Percentiles rank a stretch among this genome's conserved stretches.
Evolutionary conservation across 108 stramenopile genomes (phyloP).

Genomic region (Skeletonema menzelii): DNA sequence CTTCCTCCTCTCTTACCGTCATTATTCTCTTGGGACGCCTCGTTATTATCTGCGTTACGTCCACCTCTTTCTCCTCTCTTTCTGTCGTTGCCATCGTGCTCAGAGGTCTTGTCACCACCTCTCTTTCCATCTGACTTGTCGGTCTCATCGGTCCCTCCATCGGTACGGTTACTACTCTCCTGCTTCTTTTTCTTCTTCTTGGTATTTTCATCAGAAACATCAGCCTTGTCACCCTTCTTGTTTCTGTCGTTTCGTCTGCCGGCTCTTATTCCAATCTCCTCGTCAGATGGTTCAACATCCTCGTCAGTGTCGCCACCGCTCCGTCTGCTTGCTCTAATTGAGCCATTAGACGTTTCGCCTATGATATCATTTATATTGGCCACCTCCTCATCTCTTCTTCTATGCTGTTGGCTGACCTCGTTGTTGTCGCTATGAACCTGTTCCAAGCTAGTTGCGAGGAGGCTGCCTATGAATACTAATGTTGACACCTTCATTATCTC

Average conservation of each 20-base stretch:
- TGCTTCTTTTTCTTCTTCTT: neutral
- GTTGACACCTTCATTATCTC: neutral
- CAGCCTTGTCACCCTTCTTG: neutral
- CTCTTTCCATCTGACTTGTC: neutral
- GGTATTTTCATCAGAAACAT: neutral
- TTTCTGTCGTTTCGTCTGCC: neutral
- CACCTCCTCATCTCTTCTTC: neutral
- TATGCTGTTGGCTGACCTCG: neutral
- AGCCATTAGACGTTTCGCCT: neutral
- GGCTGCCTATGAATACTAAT: neutral
- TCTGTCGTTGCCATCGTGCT: neutral
- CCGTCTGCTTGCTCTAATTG: neutral
- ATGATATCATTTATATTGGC: neutral
- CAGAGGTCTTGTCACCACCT: neutral
- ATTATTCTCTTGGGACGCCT: neutral
- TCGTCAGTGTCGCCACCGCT: no score
- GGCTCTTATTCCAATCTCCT: neutral
- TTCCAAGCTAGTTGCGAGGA: neutral
- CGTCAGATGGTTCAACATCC: no score
- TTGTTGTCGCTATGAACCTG: neutral
- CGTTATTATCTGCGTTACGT: neutral
- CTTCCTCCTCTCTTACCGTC: neutral
- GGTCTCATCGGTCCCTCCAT: no score
- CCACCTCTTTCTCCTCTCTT: slow-evolving; percentile 6
- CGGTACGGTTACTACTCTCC: no score